Evolutionary conservation across 2,329 filamentous ascomycete genomes (phyloP).

Genomic region (Rhynchosporium graminicola): DNA sequence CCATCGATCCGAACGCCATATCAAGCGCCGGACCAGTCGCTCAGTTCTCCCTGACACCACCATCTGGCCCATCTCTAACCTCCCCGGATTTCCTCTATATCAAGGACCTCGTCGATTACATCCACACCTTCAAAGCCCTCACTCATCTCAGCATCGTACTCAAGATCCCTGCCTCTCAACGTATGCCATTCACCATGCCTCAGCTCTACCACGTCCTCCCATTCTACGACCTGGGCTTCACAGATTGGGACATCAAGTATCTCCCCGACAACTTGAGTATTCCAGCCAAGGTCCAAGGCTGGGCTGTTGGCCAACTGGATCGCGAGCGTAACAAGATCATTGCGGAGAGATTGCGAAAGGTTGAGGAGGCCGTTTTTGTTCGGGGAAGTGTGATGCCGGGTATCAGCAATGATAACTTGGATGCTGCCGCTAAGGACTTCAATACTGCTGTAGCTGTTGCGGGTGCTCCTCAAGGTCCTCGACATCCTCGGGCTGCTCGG

Average conservation of each 20-base stretch:
- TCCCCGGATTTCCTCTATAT: conserved; percentile 15
- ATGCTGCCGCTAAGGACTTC: not conserved
- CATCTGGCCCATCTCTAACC: not conserved
- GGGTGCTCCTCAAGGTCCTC: not conserved
- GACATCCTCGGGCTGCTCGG: not conserved
- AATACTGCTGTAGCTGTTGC: not conserved
- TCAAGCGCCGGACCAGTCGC: conserved; percentile 2
- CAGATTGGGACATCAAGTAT: conserved; percentile 31
- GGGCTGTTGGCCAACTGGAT: conserved; percentile 16
- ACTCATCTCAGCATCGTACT: conserved; percentile 8
- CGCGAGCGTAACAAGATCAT: conserved; percentile 18
- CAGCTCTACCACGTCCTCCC: conserved; percentile 32
- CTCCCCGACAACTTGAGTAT: conserved; percentile 23
- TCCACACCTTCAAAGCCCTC: conserved; percentile 13
- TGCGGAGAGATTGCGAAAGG: conserved; percentile 7
- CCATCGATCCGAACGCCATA: not conserved
- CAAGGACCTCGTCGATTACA: conserved; percentile 9
- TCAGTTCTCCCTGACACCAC: conserved; percentile 1
- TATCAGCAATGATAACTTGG: conserved; percentile 7
- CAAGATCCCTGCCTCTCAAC: conserved; percentile 10
- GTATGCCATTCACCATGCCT: conserved; percentile 16
- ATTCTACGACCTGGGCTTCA: conserved; percentile 34
- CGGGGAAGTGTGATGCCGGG: conserved; percentile 14
- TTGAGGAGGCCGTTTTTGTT: conserved; percentile 15
- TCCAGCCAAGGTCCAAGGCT: conserved; percentile 13